Evolutionary conservation across 352 stramenopile genomes (phyloP).

Genomic region (Phytopythium aichiense): DNA sequence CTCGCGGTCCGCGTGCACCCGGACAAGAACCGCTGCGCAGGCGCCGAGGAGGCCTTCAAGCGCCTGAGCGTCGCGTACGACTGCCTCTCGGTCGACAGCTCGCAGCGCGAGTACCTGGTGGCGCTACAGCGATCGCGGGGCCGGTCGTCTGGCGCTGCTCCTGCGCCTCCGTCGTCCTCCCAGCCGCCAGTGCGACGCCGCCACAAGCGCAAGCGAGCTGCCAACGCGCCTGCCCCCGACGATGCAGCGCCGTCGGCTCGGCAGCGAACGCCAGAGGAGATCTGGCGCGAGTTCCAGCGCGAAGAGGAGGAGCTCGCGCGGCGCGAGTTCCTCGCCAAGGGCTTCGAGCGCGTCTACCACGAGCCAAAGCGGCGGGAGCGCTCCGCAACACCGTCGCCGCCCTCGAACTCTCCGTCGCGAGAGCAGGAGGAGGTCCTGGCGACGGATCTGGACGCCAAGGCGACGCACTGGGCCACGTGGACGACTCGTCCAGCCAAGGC

Average conservation of each 20-base stretch:
- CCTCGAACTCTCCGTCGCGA: slow-evolving; percentile 2
- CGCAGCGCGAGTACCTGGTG: slow-evolving; percentile 50
- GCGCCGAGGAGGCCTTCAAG: slow-evolving; percentile 74
- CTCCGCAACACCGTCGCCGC: background rate
- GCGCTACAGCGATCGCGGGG: slow-evolving; percentile 13
- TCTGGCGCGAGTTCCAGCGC: slow-evolving; percentile 61
- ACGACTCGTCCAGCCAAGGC: background rate
- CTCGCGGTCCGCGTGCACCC: slow-evolving; percentile 51
- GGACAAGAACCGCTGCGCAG: slow-evolving; percentile 60
- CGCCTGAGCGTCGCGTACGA: slow-evolving; percentile 74
- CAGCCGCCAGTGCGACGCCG: slow-evolving; percentile 1
- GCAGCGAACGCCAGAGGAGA: slow-evolving; percentile 53
- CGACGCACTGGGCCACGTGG: slow-evolving; percentile 35
- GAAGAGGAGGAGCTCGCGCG: slow-evolving; percentile 67
- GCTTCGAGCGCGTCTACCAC: slow-evolving; percentile 61
- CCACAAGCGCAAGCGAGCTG: slow-evolving; percentile 18
- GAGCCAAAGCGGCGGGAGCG: background rate
- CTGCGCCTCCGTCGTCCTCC: background rate
- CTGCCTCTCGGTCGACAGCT: slow-evolving; percentile 46
- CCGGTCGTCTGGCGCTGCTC: background rate
- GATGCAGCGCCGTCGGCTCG: slow-evolving; percentile 10
- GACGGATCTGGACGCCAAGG: slow-evolving; percentile 34
- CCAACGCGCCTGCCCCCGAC: background rate
- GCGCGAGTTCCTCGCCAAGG: slow-evolving; percentile 49
- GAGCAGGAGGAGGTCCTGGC: slow-evolving; percentile 31